Percentiles rank a stretch among this genome's conserved stretches.
phyloP scores from a whole-genome alignment of 2,329 filamentous ascomycete genomes.

The Orbilia blumenaviensis region DNA sequence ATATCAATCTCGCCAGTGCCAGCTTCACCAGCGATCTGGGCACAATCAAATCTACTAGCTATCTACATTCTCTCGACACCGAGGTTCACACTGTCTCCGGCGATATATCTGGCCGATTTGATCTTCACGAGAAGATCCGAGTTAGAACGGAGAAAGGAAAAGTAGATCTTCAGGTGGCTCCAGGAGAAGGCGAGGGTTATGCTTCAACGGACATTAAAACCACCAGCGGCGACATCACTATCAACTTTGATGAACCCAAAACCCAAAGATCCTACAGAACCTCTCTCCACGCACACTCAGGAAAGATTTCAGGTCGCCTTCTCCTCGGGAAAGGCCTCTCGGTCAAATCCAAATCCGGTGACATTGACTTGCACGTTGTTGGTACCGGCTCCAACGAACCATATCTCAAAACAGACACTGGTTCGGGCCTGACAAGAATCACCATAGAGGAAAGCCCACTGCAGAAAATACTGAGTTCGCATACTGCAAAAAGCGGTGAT shows the following conservation, averaged over 20 bases:
- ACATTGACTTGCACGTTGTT: conserved; percentile 15
- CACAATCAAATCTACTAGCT: background rate
- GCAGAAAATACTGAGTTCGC: conserved; percentile 9
- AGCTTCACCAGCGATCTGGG: conserved; percentile 19
- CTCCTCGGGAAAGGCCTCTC: conserved; percentile 19
- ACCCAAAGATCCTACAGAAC: background rate
- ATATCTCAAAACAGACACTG: conserved; percentile 30
- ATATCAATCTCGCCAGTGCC: background rate
- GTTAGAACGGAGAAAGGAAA: conserved; percentile 22
- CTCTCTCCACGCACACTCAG: conserved; percentile 3
- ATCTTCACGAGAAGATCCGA: conserved; percentile 25
- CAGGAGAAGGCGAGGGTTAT: conserved; percentile 15
- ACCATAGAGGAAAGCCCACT: background rate
- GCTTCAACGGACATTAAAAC: conserved; percentile 27
- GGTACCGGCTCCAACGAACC: conserved; percentile 12
- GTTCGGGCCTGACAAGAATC: conserved; percentile 23
- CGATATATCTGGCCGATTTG: conserved; percentile 25
- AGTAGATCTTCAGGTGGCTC: conserved; percentile 5
- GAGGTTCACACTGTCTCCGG: conserved; percentile 13
- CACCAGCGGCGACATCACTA: conserved; percentile 11
- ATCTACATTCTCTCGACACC: conserved; percentile 18
- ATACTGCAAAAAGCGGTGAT: conserved; percentile 26
- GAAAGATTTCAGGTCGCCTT: conserved; percentile 16
- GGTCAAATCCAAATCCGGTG: conserved; percentile 34
- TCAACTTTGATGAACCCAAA: conserved; percentile 2